Conservation (phyloP, 2,329 filamentous ascomycete genomes). For the Graphium sp. region DNA sequence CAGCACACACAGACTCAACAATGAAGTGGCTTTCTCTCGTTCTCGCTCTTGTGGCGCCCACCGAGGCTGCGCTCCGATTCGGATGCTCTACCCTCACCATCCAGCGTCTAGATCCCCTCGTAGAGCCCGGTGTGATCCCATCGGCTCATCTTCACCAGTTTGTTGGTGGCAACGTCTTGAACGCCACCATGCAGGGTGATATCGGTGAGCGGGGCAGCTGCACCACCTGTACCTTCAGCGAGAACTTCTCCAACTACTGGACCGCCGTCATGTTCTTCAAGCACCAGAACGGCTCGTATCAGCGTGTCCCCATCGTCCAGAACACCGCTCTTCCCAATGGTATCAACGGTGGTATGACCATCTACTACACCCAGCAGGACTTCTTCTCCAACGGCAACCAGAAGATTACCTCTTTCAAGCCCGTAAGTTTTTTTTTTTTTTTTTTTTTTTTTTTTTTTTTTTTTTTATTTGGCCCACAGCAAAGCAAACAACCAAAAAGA, state of each 20-base stretch:
- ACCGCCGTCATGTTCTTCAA: slow-evolving; percentile 7
- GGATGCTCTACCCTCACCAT: slow-evolving; percentile 33
- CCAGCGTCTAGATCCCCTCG: slow-evolving; percentile 19
- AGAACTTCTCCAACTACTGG: slow-evolving; percentile 8
- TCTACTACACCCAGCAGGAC: slow-evolving; percentile 24
- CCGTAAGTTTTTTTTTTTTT: slow-evolving; percentile 28
- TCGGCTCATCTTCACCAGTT: slow-evolving; percentile 42
- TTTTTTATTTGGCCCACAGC: no score
- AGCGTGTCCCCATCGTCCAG: slow-evolving; percentile 7
- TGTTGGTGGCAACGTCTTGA: slow-evolving; percentile 32
- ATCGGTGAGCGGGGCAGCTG: slow-evolving; percentile 5
- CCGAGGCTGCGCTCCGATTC: slow-evolving; percentile 14
- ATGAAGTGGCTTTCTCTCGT: slow-evolving; percentile 4
- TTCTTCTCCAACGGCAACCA: slow-evolving; percentile 10
- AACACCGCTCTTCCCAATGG: slow-evolving; percentile 2
- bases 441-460: no score
- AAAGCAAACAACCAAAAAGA: no score
- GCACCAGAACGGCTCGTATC: slow-evolving; percentile 6
- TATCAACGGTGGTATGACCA: slow-evolving; percentile 22
- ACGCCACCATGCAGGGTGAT: slow-evolving; percentile 20
- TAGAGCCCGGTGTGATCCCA: slow-evolving; percentile 27
- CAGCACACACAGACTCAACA: no score
- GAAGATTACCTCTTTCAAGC: slow-evolving; percentile 25
- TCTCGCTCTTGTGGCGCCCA: slow-evolving; percentile 1
- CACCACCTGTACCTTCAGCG: slow-evolving; percentile 6